Conservation (phyloP, 352 stramenopile genomes). For the Globisporangium spiculum region DNA sequence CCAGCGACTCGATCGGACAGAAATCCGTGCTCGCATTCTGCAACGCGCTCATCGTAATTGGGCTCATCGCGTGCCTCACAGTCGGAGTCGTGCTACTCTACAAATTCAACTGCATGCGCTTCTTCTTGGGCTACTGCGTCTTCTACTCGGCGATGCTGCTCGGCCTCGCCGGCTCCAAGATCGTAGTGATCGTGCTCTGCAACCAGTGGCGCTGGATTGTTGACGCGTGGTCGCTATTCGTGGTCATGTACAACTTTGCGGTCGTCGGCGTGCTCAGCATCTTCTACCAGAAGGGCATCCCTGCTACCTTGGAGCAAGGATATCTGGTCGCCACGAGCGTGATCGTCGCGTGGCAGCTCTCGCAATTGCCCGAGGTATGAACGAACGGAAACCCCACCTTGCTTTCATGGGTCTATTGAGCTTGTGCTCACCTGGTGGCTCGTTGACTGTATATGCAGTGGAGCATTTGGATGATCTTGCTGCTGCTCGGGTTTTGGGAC, state of each 20-base stretch:
- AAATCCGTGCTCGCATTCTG: constrained; percentile 61
- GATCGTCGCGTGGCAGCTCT: constrained; percentile 96
- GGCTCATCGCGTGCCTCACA: constrained; percentile 73
- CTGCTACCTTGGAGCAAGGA: constrained; percentile 73
- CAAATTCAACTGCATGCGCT: constrained; percentile 76
- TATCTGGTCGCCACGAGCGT: constrained; percentile 93
- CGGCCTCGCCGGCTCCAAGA: constrained; percentile 62
- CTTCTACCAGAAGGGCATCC: constrained; percentile 87
- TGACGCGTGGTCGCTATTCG: constrained; percentile 42
- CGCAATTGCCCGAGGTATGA: constrained; percentile 93
- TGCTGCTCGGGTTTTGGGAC: constrained; percentile 96
- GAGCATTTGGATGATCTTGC: constrained; percentile 85
- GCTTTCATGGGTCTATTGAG: not conserved
- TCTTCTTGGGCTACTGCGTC: constrained; percentile 77
- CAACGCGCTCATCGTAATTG: constrained; percentile 80
- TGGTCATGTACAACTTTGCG: constrained; percentile 90
- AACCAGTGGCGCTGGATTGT: constrained; percentile 46
- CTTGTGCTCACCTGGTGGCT: not conserved
- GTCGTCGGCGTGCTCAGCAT: constrained; percentile 82
- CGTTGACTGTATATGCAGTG: constrained; percentile 30
- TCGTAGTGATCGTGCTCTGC: constrained; percentile 65
- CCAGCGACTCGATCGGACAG: constrained; percentile 28
- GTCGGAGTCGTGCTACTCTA: constrained; percentile 83
- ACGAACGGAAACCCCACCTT: not conserved
- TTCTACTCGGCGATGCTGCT: constrained; percentile 72